A percentile compares a stretch with the other conserved stretches of the same genome.
Conservation (phyloP, 75 land plant genomes). For the Picea glauca region DNA sequence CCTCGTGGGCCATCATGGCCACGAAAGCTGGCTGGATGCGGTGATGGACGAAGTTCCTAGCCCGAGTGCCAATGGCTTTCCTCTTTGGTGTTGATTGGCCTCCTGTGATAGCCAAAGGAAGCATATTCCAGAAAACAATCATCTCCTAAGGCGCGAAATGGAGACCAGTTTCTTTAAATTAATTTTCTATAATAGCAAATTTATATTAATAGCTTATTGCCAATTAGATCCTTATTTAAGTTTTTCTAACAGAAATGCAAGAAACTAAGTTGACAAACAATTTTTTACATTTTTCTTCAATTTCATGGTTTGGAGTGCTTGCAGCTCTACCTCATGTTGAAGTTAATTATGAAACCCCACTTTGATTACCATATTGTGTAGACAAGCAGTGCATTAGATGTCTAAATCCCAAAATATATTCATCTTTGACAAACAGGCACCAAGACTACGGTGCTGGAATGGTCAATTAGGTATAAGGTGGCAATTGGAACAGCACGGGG, state of each 20-base stretch:
- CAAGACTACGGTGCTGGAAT: constrained; percentile 29
- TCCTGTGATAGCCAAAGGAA: too few relatives aligned
- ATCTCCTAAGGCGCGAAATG: not conserved
- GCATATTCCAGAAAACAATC: not conserved
- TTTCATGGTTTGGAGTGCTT: not conserved
- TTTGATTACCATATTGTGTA: not conserved
- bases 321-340: not conserved
- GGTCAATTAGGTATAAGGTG: constrained; percentile 68
- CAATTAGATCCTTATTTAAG: not conserved
- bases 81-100: too few relatives aligned
- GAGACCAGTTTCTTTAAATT: not conserved
- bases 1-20: too few relatives aligned
- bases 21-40: too few relatives aligned
- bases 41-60: too few relatives aligned
- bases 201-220: not conserved
- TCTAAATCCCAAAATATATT: not conserved
- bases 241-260: not conserved
- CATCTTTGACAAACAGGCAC: constrained; percentile 19
- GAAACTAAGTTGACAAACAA: not conserved
- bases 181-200: not conserved
- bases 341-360: not conserved
- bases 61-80: too few relatives aligned
- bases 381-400: not conserved
- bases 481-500: constrained; percentile 81
- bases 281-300: not conserved